Percentiles rank a stretch among this genome's conserved stretches.
Evolutionary conservation across 805 yeast genomes (phyloP).

Genomic region (Clavispora vitiphila): DNA sequence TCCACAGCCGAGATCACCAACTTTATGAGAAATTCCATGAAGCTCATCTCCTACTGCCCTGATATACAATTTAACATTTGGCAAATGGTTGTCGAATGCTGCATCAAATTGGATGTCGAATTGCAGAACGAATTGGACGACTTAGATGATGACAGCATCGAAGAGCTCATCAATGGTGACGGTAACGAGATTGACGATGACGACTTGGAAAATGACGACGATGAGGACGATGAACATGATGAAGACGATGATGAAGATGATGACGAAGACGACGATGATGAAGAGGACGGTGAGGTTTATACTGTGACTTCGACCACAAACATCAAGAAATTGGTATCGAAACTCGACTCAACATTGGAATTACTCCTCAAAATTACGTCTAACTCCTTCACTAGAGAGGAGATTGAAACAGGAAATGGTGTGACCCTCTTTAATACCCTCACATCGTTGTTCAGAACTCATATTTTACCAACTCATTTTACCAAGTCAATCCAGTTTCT

Average conservation of each 20-base stretch:
- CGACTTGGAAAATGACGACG: conserved; percentile 15
- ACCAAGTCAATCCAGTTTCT: conserved; percentile 85
- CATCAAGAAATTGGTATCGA: conserved; percentile 52
- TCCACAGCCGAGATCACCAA: conserved; percentile 48
- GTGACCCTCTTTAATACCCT: conserved; percentile 67
- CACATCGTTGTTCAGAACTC: conserved; percentile 71
- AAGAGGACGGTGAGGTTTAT: conserved; percentile 30
- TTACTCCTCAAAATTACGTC: conserved; percentile 50
- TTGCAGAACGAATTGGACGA: conserved; percentile 85
- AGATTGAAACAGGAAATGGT: conserved; percentile 57
- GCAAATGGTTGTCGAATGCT: conserved; percentile 73
- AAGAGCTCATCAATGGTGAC: conserved; percentile 41
- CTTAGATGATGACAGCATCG: conserved; percentile 62
- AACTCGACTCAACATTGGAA: conserved; percentile 67
- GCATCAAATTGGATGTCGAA: conserved; percentile 87
- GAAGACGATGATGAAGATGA: conserved; percentile 16
- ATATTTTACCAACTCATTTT: conserved; percentile 85
- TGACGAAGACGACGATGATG: conserved; percentile 20
- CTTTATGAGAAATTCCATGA: conserved; percentile 62
- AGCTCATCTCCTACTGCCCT: conserved; percentile 60
- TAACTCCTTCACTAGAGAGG: conserved; percentile 44
- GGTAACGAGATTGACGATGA: conserved; percentile 46
- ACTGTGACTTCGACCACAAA: conserved; percentile 36
- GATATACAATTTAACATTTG: conserved; percentile 73
- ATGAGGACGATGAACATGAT: conserved; percentile 24